phyloP scores from a whole-genome alignment of 2,329 filamentous ascomycete genomes.

The Pseudogymnoascus sp. region DNA sequence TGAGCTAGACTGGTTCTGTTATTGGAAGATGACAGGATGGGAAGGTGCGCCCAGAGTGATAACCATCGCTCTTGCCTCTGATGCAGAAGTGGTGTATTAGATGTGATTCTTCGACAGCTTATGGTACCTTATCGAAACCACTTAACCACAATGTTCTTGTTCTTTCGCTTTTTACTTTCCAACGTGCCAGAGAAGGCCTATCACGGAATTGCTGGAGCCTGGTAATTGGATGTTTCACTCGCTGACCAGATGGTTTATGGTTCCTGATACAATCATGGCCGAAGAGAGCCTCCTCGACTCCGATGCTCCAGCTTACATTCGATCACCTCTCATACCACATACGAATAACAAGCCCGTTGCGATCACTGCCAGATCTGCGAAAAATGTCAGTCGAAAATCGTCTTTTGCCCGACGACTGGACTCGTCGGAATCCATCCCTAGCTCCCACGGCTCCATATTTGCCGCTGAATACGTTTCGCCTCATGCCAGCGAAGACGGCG shows the following conservation, averaged over 20 bases:
- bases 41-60: not conserved
- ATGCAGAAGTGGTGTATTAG: not conserved
- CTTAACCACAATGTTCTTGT: slow-evolving; percentile 6
- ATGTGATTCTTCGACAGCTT: not conserved
- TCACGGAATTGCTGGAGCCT: not conserved
- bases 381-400: slow-evolving; percentile 27
- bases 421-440: slow-evolving; percentile 33
- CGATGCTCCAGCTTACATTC: not conserved
- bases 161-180: slow-evolving; percentile 3
- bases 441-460: slow-evolving; percentile 32
- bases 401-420: slow-evolving; percentile 26
- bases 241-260: not conserved
- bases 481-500: slow-evolving; percentile 26
- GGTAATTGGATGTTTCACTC: not conserved
- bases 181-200: not conserved
- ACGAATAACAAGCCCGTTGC: not conserved
- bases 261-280: not conserved
- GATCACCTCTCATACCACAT: not conserved
- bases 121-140: slow-evolving; percentile 4
- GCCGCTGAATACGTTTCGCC: slow-evolving; percentile 32
- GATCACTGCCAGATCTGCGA: slow-evolving; percentile 4
- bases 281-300: slow-evolving; percentile 1
- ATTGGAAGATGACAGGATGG: not conserved
- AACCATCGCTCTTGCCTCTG: not conserved
- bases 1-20: not conserved